Evolutionary conservation across 2,329 filamentous ascomycete species (phyloP).

Genomic region (Pseudogymnoascus sp.): DNA sequence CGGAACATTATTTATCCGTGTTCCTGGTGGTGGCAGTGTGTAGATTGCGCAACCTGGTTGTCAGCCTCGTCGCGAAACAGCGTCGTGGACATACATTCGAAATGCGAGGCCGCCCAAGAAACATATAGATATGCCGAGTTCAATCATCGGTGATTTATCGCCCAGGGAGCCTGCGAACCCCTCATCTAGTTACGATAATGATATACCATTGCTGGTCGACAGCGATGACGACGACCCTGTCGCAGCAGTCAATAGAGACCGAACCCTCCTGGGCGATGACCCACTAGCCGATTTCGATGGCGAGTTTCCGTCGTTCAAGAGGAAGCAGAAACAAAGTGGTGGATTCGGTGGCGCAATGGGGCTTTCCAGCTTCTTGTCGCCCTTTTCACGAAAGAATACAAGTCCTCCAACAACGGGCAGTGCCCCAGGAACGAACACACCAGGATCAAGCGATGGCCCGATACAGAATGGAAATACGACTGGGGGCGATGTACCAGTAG

Average conservation of each 20-base stretch:
- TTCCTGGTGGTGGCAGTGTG: not conserved
- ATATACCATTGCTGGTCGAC: constrained; percentile 27
- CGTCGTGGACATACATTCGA: not conserved
- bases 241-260: constrained; percentile 20
- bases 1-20: constrained; percentile 1
- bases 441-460: constrained; percentile 12
- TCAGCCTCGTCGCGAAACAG: not conserved
- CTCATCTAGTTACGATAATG: constrained; percentile 16
- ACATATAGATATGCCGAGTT: constrained; percentile 26
- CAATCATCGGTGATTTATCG: constrained; percentile 20
- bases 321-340: constrained; percentile 44
- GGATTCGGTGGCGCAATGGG: not conserved
- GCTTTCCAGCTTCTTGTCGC: constrained; percentile 21
- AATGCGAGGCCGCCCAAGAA: constrained; percentile 5
- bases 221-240: constrained; percentile 33
- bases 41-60: constrained; percentile 7
- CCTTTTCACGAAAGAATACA: constrained; percentile 18
- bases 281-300: constrained; percentile 43
- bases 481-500: constrained; percentile 12
- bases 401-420: constrained; percentile 19
- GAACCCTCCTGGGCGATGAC: constrained; percentile 44
- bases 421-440: constrained; percentile 20
- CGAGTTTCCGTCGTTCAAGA: constrained; percentile 61
- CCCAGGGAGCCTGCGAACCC: constrained; percentile 17
- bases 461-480: constrained; percentile 15